Percentiles rank a stretch among this genome's conserved stretches.
phyloP scores from a whole-genome alignment of 1,139 yeast genomes.

The Taphrina deformans region DNA sequence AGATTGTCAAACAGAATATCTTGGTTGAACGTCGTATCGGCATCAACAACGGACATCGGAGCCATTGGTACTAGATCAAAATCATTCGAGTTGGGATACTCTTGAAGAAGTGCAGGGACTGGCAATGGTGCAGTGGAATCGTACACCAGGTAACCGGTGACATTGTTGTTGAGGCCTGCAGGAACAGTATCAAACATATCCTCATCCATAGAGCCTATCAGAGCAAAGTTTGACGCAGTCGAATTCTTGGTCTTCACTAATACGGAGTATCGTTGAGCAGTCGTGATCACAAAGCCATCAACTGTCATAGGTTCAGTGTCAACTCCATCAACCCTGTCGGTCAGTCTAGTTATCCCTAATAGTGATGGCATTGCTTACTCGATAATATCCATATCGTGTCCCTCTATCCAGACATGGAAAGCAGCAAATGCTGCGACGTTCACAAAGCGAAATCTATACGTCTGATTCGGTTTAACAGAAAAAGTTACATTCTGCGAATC shows the following conservation, averaged over 20 bases:
- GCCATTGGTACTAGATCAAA: constrained; percentile 52
- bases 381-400: constrained; percentile 74
- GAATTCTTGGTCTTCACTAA: constrained; percentile 67
- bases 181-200: constrained; percentile 78
- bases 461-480: constrained; percentile 72
- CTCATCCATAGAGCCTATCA: constrained; percentile 73
- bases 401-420: constrained; percentile 81
- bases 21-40: constrained; percentile 64
- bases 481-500: constrained; percentile 69
- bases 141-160: constrained; percentile 72
- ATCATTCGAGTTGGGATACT: constrained; percentile 46
- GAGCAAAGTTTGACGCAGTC: constrained; percentile 65
- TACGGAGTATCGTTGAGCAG: constrained; percentile 77
- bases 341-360: constrained; percentile 50
- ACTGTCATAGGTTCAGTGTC: constrained; percentile 30
- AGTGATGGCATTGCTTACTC: constrained; percentile 53
- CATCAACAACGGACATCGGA: constrained; percentile 56
- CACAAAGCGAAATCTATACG: constrained; percentile 73
- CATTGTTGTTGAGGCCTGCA: constrained; percentile 60
- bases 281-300: constrained; percentile 50
- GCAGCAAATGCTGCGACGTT: constrained; percentile 87
- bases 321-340: constrained; percentile 34
- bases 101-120: constrained; percentile 51
- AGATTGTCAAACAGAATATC: constrained; percentile 77
- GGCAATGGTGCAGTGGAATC: constrained; percentile 53